Percentiles rank a stretch among this genome's conserved stretches.
Evolutionary conservation across 345 rosid species (phyloP).

Genomic region (Bruguiera parviflora): DNA sequence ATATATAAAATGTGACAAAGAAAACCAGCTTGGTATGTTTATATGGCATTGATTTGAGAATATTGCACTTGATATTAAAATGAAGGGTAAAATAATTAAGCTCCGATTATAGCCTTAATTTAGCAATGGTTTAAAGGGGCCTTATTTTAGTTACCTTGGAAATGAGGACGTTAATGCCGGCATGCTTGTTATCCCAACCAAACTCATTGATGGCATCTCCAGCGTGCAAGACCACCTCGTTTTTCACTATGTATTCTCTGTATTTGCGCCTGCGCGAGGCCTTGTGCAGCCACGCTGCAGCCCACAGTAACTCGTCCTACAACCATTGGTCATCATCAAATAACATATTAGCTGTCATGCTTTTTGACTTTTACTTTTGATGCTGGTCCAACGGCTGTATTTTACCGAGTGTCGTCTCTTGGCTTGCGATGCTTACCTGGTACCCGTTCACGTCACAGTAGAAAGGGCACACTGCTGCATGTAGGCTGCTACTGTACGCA

Average conservation of each 20-base stretch:
- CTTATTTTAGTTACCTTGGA: constrained; percentile 26
- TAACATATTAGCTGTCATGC: neutral
- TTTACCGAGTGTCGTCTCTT: neutral
- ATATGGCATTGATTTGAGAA: too few species aligned
- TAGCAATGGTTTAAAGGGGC: too few species aligned
- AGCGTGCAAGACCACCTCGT: constrained; percentile 35
- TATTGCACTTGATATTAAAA: too few species aligned
- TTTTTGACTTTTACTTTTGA: neutral
- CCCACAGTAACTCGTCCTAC: constrained; percentile 36
- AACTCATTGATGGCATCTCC: constrained; percentile 41
- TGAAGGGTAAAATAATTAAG: too few species aligned
- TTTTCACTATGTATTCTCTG: constrained; percentile 33
- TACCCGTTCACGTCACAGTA: constrained; percentile 36
- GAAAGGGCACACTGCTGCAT: constrained; percentile 32
- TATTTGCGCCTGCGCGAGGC: constrained; percentile 35
- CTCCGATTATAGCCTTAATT: too few species aligned
- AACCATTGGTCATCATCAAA: neutral
- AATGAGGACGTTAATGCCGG: constrained; percentile 36
- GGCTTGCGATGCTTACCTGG: constrained; percentile 17
- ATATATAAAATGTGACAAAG: too few species aligned
- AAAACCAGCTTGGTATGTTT: too few species aligned
- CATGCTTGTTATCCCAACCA: constrained; percentile 40
- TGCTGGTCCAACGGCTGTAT: constrained; percentile 3
- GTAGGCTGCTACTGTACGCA: constrained; percentile 30
- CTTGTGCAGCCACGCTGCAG: constrained; percentile 37